Percentiles rank a stretch among this genome's conserved stretches.
Conservation (phyloP, 495 filamentous ascomycete genomes). For the Neurospora sublineolata region DNA sequence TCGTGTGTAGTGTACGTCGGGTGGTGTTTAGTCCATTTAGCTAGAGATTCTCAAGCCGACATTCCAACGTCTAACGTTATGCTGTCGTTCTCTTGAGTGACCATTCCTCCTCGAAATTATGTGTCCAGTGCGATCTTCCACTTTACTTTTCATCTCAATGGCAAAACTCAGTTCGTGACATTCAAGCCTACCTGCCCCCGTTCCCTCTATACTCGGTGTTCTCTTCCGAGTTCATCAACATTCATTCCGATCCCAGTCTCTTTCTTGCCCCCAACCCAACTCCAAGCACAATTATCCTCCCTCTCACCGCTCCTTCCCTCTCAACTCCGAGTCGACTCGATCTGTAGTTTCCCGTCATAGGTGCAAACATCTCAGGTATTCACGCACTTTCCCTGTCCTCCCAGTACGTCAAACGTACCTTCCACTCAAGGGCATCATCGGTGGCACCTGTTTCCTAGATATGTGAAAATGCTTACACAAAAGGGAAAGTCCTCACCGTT, state of each 20-base stretch:
- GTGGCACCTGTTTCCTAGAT: not conserved
- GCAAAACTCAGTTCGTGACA: not conserved
- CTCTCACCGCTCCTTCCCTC: not conserved
- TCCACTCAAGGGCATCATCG: not conserved
- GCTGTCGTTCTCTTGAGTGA: not conserved
- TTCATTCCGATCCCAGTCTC: not conserved
- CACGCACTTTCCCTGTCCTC: not conserved
- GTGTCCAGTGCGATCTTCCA: not conserved
- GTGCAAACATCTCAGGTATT: not conserved
- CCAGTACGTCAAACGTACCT: not conserved
- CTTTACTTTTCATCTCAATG: not conserved
- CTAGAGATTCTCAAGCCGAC: not conserved
- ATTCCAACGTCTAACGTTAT: not conserved
- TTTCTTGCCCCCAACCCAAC: not conserved
- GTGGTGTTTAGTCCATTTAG: not conserved
- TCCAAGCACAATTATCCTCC: not conserved
- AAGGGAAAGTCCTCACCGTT: not conserved
- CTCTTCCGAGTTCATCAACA: not conserved
- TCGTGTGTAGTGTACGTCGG: not conserved
- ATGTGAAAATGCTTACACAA: not conserved
- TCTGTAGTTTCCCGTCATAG: not conserved
- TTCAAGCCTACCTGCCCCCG: not conserved
- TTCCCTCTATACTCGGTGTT: not conserved
- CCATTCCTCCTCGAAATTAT: not conserved
- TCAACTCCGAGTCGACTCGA: not conserved